Percentiles rank a stretch among this genome's conserved stretches.
Evolutionary conservation across 2,329 filamentous ascomycete species (phyloP).

Genomic region (Diaporthe destruens): DNA sequence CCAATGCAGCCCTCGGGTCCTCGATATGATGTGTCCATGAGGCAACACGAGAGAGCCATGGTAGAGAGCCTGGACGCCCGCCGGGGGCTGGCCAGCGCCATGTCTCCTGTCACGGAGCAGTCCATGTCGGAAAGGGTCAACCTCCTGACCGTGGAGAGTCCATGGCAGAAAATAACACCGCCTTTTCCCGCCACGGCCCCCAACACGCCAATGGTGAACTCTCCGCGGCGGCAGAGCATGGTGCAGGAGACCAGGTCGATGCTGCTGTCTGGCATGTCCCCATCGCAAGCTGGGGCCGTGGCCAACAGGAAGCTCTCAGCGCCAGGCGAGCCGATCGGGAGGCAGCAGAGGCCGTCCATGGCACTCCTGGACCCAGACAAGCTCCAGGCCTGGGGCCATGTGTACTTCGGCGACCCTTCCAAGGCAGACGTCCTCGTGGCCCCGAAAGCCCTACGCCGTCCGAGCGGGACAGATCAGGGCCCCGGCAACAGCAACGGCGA

Average conservation of each 20-base stretch:
- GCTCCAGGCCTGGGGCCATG: constrained; percentile 56
- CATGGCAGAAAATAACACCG: constrained; percentile 34
- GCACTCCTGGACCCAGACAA: constrained; percentile 49
- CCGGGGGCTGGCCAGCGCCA: constrained; percentile 42
- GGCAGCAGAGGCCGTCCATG: constrained; percentile 44
- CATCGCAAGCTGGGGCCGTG: constrained; percentile 37
- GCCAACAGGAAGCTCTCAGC: constrained; percentile 48
- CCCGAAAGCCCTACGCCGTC: constrained; percentile 55
- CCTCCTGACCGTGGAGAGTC: constrained; percentile 46
- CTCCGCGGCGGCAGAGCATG: constrained; percentile 46
- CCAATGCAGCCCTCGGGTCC: constrained; percentile 50
- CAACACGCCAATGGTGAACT: constrained; percentile 41
- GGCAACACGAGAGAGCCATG: constrained; percentile 53
- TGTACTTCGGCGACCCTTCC: constrained; percentile 56
- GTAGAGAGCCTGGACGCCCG: constrained; percentile 52
- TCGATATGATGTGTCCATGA: constrained; percentile 52
- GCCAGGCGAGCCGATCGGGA: constrained; percentile 37
- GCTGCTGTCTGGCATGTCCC: constrained; percentile 47
- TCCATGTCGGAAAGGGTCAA: constrained; percentile 45
- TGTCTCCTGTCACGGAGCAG: constrained; percentile 50
- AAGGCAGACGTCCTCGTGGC: constrained; percentile 61
- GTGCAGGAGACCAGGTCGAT: constrained; percentile 50
- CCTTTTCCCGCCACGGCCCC: constrained; percentile 30
- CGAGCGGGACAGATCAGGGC: constrained; percentile 45
- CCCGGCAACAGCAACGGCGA: constrained; percentile 33